Percentiles rank a stretch among this genome's conserved stretches.
These are phyloP conservation scores for Backusella tuberculispora DNA, from an alignment of 192 early-diverging fungal species.

Conservation along the genomic window DNA sequence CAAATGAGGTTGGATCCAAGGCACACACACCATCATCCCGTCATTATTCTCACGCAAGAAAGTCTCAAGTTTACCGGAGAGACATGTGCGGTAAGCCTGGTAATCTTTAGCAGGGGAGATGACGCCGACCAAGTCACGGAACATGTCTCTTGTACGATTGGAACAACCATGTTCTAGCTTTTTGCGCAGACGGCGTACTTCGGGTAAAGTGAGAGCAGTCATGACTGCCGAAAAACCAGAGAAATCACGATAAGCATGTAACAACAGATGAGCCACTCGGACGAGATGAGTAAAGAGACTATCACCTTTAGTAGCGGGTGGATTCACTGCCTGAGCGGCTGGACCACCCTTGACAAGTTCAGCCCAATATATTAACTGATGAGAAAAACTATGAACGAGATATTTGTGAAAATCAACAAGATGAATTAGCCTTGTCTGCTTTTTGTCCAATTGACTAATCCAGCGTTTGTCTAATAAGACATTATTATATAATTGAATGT, in stretches of 20 bases:
- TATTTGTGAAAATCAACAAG: constrained; percentile 59
- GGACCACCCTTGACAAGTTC: constrained; percentile 30
- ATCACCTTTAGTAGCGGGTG: constrained; percentile 27
- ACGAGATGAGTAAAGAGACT: constrained; percentile 51
- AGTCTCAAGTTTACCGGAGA: constrained; percentile 20
- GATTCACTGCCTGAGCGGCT: constrained; percentile 41
- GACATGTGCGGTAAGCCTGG: constrained; percentile 44
- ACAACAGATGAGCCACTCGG: constrained; percentile 47
- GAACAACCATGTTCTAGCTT: constrained; percentile 44
- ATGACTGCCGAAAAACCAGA: constrained; percentile 56
- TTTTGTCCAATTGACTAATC: constrained; percentile 44
- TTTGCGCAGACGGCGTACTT: constrained; percentile 51
- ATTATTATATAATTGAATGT: constrained; percentile 47
- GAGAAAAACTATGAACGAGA: constrained; percentile 53
- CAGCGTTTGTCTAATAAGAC: constrained; percentile 42
- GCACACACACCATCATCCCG: constrained; percentile 44
- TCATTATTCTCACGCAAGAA: constrained; percentile 14
- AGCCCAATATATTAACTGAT: constrained; percentile 48
- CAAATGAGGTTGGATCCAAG: constrained; percentile 55
- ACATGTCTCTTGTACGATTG: constrained; percentile 45
- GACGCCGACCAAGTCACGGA: constrained; percentile 34
- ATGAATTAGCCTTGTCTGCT: constrained; percentile 31
- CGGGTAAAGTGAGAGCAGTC: constrained; percentile 52
- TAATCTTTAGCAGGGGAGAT: constrained; percentile 41
- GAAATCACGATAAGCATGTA: constrained; percentile 59